These are phyloP conservation scores for Ophiosphaerella herpotricha DNA, from an alignment of 2,329 filamentous ascomycete genomes.

Conservation along the genomic window DNA sequence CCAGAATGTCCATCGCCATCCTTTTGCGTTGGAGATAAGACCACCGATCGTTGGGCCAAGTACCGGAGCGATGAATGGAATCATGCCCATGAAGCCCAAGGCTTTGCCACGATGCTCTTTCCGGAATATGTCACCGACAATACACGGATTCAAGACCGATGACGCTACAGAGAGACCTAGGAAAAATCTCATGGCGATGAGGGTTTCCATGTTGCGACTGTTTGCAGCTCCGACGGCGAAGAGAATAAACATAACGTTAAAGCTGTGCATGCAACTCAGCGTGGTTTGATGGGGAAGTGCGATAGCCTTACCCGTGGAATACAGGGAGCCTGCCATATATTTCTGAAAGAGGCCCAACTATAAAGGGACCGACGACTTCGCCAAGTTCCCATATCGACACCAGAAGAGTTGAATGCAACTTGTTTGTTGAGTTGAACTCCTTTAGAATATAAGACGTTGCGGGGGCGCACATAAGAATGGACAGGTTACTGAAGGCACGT, in stretches of 20 bases:
- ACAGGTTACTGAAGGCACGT: slow-evolving; percentile 4
- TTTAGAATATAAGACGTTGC: slow-evolving; percentile 26
- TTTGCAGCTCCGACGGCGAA: slow-evolving; percentile 42
- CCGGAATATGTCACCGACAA: slow-evolving; percentile 64
- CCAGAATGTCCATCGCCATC: slow-evolving; percentile 60
- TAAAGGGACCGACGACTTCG: slow-evolving; percentile 25
- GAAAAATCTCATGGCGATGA: slow-evolving; percentile 48
- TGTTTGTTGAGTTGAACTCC: slow-evolving; percentile 19
- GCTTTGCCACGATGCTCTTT: slow-evolving; percentile 61
- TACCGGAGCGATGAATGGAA: slow-evolving; percentile 61
- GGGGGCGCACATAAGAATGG: slow-evolving; percentile 29
- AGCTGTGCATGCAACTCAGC: slow-evolving; percentile 4
- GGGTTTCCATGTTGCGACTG: slow-evolving; percentile 38
- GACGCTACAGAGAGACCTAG: slow-evolving; percentile 49
- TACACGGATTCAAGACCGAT: slow-evolving; percentile 63
- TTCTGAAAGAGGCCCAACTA: slow-evolving; percentile 29
- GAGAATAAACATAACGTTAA: slow-evolving; percentile 50
- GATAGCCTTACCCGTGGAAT: not conserved
- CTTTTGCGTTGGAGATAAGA: slow-evolving; percentile 56
- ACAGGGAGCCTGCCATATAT: slow-evolving; percentile 24
- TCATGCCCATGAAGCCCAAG: slow-evolving; percentile 60
- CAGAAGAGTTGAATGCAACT: slow-evolving; percentile 17
- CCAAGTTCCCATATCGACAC: slow-evolving; percentile 34
- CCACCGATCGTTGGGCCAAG: slow-evolving; percentile 60
- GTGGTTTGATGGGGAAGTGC: no score